These are phyloP conservation scores for Mortierella sp. DNA, from an alignment of 371 early-diverging fungal genomes.

Conservation along the genomic window DNA sequence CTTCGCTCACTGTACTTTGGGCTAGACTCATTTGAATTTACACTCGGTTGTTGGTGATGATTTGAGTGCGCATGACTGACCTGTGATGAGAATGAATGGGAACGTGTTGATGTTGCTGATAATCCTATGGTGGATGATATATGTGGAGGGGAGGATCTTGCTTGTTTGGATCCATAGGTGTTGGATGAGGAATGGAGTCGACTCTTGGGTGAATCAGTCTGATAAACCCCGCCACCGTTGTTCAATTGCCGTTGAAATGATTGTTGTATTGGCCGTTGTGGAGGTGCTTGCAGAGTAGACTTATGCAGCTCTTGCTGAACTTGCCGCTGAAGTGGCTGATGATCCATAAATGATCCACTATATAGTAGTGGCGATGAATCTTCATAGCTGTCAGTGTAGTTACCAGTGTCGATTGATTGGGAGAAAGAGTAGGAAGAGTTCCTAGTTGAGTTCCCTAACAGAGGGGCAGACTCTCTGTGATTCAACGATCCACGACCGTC, in stretches of 20 bases:
- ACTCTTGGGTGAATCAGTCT: neutral
- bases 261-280: slow-evolving; percentile 1
- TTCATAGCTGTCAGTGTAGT: slow-evolving; percentile 37
- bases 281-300: too few relatives aligned
- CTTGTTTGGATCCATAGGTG: neutral
- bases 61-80: slow-evolving; percentile 7
- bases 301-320: slow-evolving; percentile 14
- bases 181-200: neutral
- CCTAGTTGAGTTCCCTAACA: slow-evolving; percentile 14
- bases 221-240: neutral
- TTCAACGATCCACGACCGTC: neutral
- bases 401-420: slow-evolving; percentile 27
- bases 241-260: neutral
- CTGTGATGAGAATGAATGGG: slow-evolving; percentile 40
- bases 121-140: slow-evolving; percentile 15
- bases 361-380: slow-evolving; percentile 40
- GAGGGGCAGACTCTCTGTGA: slow-evolving; percentile 14
- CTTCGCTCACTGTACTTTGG: slow-evolving; percentile 26
- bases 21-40: slow-evolving; percentile 24
- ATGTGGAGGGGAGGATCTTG: slow-evolving; percentile 3
- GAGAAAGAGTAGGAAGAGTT: slow-evolving; percentile 42
- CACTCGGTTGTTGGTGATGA: neutral
- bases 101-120: slow-evolving; percentile 22
- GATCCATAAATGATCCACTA: slow-evolving; percentile 45
- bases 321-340: slow-evolving; percentile 45